Percentiles rank a stretch among this genome's conserved stretches.
Evolutionary conservation across 169 alveolate genomes (phyloP).

Genomic region (Plasmodium gonderi): DNA sequence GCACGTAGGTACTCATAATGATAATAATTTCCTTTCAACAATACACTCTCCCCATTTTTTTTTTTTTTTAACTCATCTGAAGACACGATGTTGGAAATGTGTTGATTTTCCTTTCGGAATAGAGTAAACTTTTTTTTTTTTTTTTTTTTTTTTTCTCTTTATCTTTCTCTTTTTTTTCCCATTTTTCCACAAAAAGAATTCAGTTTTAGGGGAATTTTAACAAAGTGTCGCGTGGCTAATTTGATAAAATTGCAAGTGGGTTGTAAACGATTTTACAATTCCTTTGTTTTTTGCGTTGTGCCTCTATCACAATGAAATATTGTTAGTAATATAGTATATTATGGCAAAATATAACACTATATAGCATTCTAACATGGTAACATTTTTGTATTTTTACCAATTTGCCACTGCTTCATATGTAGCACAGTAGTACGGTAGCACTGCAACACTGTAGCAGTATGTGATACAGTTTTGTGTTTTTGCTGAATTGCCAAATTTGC

Average conservation of each 20-base stretch:
- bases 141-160: background rate
- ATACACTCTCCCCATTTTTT: background rate
- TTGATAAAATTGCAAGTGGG: background rate
- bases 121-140: background rate
- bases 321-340: too few species aligned
- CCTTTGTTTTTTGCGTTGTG: background rate
- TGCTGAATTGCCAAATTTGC: too few species aligned
- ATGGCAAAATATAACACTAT: too few species aligned
- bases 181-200: background rate
- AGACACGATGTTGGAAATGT: background rate
- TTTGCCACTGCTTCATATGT: too few species aligned
- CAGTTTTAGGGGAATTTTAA: too few species aligned
- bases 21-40: background rate
- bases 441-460: too few species aligned
- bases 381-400: too few species aligned
- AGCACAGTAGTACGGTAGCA: too few species aligned
- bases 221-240: background rate
- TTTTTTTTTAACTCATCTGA: background rate
- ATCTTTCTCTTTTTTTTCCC: background rate
- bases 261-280: background rate
- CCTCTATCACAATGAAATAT: too few species aligned
- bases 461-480: too few species aligned
- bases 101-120: background rate
- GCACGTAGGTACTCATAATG: background rate
- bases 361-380: too few species aligned